These are phyloP conservation scores for Iris pallida DNA, from an alignment of 116 monocot species.

Conservation along the genomic window DNA sequence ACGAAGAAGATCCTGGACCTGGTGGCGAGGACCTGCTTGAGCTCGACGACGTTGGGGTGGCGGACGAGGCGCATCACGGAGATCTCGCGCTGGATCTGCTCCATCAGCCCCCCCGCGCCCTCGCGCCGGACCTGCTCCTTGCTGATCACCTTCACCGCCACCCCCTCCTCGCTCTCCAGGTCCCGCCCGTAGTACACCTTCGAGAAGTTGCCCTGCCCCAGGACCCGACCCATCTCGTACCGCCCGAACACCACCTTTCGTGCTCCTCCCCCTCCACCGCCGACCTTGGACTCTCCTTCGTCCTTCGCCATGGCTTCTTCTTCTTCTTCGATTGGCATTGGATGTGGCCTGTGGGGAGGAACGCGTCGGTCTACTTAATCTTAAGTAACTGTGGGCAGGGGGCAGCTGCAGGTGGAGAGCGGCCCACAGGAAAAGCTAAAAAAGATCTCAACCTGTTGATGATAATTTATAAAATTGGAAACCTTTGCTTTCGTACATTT, in stretches of 20 bases:
- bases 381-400: too few species aligned
- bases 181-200: constrained; percentile 53
- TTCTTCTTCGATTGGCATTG: too few species aligned
- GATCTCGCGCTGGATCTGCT: constrained; percentile 52
- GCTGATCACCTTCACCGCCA: constrained; percentile 62
- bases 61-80: constrained; percentile 48
- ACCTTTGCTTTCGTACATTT: too few species aligned
- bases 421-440: too few species aligned
- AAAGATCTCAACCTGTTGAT: too few species aligned
- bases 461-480: too few species aligned
- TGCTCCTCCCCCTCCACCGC: neutral
- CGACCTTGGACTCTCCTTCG: neutral
- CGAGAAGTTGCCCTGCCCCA: constrained; percentile 59
- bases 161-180: constrained; percentile 28
- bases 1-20: constrained; percentile 40
- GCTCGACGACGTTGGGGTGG: constrained; percentile 52
- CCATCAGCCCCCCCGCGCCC: constrained; percentile 19
- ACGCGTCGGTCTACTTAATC: too few species aligned
- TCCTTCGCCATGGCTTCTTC: neutral
- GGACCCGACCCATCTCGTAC: constrained; percentile 58
- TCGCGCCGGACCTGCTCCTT: constrained; percentile 36
- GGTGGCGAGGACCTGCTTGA: constrained; percentile 55
- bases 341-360: too few species aligned
- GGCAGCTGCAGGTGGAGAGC: too few species aligned
- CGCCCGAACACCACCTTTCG: constrained; percentile 20